phyloP scores from a whole-genome alignment of 441 rosid species.

The Cnidoscolus chayamansa region DNA sequence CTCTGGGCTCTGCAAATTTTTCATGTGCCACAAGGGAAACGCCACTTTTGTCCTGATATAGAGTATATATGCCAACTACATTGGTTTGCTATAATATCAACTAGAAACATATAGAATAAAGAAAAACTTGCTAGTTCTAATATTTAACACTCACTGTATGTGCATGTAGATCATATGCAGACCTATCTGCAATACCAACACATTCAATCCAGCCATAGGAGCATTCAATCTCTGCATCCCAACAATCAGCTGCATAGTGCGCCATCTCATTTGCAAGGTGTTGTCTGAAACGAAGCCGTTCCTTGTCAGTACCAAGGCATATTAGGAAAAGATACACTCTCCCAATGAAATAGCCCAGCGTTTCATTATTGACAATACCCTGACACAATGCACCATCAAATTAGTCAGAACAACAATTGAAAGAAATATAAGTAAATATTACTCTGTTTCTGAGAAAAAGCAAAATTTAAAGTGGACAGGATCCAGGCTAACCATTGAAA shows the following conservation, averaged over 20 bases:
- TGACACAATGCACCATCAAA: conserved; percentile 19
- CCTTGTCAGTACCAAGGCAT: conserved; percentile 52
- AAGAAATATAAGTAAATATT: not conserved
- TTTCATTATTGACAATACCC: conserved; percentile 66
- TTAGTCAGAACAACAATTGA: not conserved
- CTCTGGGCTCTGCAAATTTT: conserved; percentile 56
- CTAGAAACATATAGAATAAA: not conserved
- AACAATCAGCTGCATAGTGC: conserved; percentile 81
- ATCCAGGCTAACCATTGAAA: conserved; percentile 43
- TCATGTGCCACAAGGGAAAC: conserved; percentile 57
- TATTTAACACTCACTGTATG: conserved; percentile 42
- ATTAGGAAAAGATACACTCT: conserved; percentile 65
- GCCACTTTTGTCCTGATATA: conserved; percentile 53
- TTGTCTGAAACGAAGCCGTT: conserved; percentile 56
- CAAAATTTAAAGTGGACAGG: conserved; percentile 6
- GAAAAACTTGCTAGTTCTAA: not conserved
- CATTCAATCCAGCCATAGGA: conserved; percentile 82
- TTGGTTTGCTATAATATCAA: conserved; percentile 34
- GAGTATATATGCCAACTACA: conserved; percentile 25
- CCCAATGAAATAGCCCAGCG: conserved; percentile 70
- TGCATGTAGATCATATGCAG: conserved; percentile 69
- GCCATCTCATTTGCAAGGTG: conserved; percentile 85
- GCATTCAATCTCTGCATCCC: conserved; percentile 83
- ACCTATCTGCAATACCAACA: conserved; percentile 79
- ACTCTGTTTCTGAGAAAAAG: not conserved